Percentiles rank a stretch among this genome's conserved stretches.
These are phyloP conservation scores for Apiotrichum gamsii DNA, from an alignment of 1,284 basidiomycete species.

Conservation along the genomic window DNA sequence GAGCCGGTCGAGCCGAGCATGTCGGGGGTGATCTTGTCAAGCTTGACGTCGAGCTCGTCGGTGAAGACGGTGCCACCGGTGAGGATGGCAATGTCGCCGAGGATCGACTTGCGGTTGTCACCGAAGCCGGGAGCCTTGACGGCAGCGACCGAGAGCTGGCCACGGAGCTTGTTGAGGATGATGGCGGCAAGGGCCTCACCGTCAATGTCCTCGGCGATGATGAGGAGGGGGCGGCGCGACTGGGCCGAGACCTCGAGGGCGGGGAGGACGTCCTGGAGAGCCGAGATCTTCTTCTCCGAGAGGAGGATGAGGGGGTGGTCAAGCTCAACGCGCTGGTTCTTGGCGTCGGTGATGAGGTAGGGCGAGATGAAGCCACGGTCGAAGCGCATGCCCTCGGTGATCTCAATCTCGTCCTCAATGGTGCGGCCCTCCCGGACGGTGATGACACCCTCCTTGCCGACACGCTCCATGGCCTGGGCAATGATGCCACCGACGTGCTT, in stretches of 20 bases:
- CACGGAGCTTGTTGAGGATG: slow-evolving; percentile 97
- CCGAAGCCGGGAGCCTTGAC: slow-evolving; percentile 98
- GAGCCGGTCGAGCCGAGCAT: slow-evolving; percentile 87
- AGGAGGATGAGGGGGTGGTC: slow-evolving; percentile 93
- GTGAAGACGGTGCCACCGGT: slow-evolving; percentile 97
- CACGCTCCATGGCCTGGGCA: slow-evolving; percentile 99
- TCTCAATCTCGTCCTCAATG: slow-evolving; percentile 97
- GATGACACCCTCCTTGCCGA: slow-evolving; percentile 99
- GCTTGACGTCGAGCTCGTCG: slow-evolving; percentile 96
- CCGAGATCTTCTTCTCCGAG: slow-evolving; percentile 96
- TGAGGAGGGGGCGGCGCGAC: slow-evolving; percentile 82
- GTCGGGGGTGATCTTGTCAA: slow-evolving; percentile 83
- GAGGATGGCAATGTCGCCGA: slow-evolving; percentile 93
- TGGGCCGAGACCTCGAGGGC: slow-evolving; percentile 88
- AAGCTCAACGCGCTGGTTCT: slow-evolving; percentile 92
- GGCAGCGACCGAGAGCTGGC: slow-evolving; percentile 85
- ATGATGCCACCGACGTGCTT: slow-evolving; percentile 89
- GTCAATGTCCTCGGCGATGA: slow-evolving; percentile 96
- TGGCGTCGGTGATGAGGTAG: slow-evolving; percentile 98
- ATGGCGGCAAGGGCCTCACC: slow-evolving; percentile 96
- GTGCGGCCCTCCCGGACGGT: slow-evolving; percentile 98
- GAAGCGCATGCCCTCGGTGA: slow-evolving; percentile 99
- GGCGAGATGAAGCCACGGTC: slow-evolving; percentile 98
- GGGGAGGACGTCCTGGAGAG: slow-evolving; percentile 91
- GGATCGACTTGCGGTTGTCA: slow-evolving; percentile 97